Base-by-base conservation (phyloP, 495 filamentous ascomycete species). In the Penicillium maclennaniae region DNA sequence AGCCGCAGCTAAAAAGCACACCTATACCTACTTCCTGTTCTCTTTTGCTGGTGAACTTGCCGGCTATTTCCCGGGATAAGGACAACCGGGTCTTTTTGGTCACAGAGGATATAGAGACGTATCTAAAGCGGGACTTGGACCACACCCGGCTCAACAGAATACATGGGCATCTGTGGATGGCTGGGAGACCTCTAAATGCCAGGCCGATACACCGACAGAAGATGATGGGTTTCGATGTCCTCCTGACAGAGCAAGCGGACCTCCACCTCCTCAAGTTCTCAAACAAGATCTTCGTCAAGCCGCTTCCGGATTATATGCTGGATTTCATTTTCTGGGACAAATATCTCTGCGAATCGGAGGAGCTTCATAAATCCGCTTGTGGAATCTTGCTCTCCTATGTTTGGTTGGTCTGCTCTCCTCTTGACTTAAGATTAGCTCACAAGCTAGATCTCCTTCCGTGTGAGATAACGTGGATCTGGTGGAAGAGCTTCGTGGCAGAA, bases 201-300 rank as follows among this genome's bases (percentile, higher is more conserved):
- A 51, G 48, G 39, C 48, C 48, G 14, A 43, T 51, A 51, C 48
- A 51, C 26, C 48, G 48, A 51, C 39, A 34, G 40, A 51, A 51
- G 48, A 51, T 51, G 48, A 51, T 51, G 48, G 48, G 48, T 17
- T 51, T 36, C 20, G 42, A 52, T 45, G 39, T 52, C 19, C 19
- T 52, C 49, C 41, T 52, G 21, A 52, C 49, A 45, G 49, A 52
- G 49, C 41, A 52, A 45, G 43, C 43, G 49, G 49, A 52, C 49
- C 41, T 52, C 20, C 49, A 52, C 23, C 49, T 52, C 34, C 42
- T 52, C 49, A 38, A 46, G 42, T 45, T 46, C 42, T 45, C 42
- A 26, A 46, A 46, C 25, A 45, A 40, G 49, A 27, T 52, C 10
- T 52, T 52, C 31, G 21, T 52, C 42, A 52, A 52, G 49, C 49